Evolutionary conservation across 441 rosid genomes (phyloP).

Genomic region (Isatis lusitanica): DNA sequence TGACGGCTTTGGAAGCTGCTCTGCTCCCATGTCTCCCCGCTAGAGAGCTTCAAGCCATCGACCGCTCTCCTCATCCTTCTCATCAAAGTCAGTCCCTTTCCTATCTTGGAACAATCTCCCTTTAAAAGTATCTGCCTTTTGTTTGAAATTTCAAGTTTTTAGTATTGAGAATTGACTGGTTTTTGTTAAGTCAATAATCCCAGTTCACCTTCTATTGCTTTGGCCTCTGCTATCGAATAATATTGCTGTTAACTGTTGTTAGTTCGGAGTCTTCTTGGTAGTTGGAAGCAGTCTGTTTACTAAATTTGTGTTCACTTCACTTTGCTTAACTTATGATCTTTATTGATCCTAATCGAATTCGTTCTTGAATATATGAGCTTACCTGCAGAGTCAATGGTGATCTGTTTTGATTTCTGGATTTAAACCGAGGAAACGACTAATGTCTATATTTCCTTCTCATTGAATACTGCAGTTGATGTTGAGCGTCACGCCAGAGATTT

Average conservation of each 20-base stretch:
- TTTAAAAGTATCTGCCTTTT: not conserved
- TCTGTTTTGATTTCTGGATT: not conserved
- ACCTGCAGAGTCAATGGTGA: not conserved
- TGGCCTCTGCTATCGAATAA: not conserved
- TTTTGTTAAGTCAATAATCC: not conserved
- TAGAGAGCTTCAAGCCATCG: conserved; percentile 91
- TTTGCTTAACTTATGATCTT: not conserved
- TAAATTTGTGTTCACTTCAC: not conserved
- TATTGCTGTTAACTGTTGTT: not conserved
- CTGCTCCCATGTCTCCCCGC: conserved; percentile 92
- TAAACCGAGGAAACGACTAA: not conserved
- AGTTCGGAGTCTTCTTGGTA: not conserved
- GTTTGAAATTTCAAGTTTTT: not conserved
- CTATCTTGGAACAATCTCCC: not conserved
- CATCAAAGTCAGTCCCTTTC: conserved; percentile 70
- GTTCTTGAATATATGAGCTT: not conserved
- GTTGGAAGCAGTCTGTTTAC: conserved; percentile 1
- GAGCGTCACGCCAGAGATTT: conserved; percentile 93
- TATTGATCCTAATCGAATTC: not conserved
- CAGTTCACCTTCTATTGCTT: not conserved
- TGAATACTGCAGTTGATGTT: conserved; percentile 69
- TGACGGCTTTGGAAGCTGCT: conserved; percentile 78
- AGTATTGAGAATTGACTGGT: not conserved
- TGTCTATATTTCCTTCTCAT: not conserved
- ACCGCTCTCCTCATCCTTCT: conserved; percentile 89